These are phyloP conservation scores for Haematococcus lacustris DNA, from an alignment of 139 green algal genomes.

Conservation along the genomic window DNA sequence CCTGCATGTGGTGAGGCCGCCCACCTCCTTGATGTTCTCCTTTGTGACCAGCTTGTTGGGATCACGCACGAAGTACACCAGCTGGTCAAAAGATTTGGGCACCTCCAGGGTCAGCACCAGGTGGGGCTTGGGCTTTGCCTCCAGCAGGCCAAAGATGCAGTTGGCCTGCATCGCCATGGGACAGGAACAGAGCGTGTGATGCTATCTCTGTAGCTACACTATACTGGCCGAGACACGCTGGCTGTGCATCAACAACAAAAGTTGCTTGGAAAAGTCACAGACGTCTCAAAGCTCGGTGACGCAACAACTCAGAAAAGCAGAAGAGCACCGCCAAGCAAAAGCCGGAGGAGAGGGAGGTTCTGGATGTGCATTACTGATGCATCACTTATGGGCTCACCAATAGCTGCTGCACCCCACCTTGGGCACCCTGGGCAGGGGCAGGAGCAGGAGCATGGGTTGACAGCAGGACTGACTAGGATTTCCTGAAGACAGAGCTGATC, in stretches of 20 bases:
- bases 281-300: too few relatives aligned
- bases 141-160: constrained; percentile 40
- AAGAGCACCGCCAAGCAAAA: too few relatives aligned
- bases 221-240: neutral
- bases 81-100: constrained; percentile 29
- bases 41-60: constrained; percentile 45
- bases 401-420: too few relatives aligned
- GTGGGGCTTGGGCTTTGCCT: neutral
- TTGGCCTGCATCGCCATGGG: constrained; percentile 17
- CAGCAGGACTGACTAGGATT: too few relatives aligned
- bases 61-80: constrained; percentile 61
- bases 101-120: constrained; percentile 29
- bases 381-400: too few relatives aligned
- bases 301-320: too few relatives aligned
- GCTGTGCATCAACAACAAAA: neutral
- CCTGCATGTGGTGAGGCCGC: neutral
- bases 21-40: constrained; percentile 38
- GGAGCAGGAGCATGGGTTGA: too few relatives aligned
- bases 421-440: too few relatives aligned
- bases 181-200: neutral
- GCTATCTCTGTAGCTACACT: neutral
- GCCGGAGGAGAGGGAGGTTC: neutral
- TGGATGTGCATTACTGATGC: too few relatives aligned
- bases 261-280: neutral
- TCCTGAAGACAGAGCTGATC: too few relatives aligned